phyloP scores from a whole-genome alignment of 148 eudicot genomes.

The Camellia granthamiana region DNA sequence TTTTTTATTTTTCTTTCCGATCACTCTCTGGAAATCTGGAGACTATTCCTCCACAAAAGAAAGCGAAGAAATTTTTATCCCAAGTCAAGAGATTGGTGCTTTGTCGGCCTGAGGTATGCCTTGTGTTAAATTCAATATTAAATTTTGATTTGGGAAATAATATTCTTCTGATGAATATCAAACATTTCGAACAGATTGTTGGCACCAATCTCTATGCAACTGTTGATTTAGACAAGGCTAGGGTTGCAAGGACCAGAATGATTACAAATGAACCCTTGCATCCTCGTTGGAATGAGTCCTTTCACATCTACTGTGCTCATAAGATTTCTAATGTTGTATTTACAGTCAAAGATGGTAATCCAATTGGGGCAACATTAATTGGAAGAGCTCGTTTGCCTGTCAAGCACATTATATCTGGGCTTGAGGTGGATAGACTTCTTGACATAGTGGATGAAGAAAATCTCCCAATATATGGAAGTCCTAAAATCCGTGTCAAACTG shows the following conservation, averaged over 20 bases:
- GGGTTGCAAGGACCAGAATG: conserved; percentile 39
- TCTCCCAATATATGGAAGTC: conserved; percentile 23
- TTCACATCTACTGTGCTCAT: conserved; percentile 41
- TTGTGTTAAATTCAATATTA: no score
- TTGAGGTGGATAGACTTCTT: conserved; percentile 23
- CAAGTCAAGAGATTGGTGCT: conserved; percentile 40
- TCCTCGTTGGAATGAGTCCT: conserved; percentile 40
- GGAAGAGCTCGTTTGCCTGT: conserved; percentile 39
- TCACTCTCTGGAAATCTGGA: conserved; percentile 14
- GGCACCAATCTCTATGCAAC: conserved; percentile 36
- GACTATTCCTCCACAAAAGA: conserved; percentile 29
- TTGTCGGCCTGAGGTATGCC: conserved; percentile 44
- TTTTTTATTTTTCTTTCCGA: neutral
- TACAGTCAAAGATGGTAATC: conserved; percentile 32
- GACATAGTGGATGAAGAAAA: conserved; percentile 18
- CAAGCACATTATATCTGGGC: conserved; percentile 16
- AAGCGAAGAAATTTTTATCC: conserved; percentile 34
- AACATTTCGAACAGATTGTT: conserved; percentile 3
- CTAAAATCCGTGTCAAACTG: conserved; percentile 30
- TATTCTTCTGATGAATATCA: no score
- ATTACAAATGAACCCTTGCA: conserved; percentile 9
- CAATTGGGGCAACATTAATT: conserved; percentile 32
- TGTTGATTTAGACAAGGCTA: conserved; percentile 32
- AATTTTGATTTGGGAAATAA: no score
- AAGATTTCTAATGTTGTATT: conserved; percentile 33